Percentiles rank a stretch among this genome's conserved stretches.
phyloP scores from a whole-genome alignment of 2,329 filamentous ascomycete genomes.

The Epichloe baconii region DNA sequence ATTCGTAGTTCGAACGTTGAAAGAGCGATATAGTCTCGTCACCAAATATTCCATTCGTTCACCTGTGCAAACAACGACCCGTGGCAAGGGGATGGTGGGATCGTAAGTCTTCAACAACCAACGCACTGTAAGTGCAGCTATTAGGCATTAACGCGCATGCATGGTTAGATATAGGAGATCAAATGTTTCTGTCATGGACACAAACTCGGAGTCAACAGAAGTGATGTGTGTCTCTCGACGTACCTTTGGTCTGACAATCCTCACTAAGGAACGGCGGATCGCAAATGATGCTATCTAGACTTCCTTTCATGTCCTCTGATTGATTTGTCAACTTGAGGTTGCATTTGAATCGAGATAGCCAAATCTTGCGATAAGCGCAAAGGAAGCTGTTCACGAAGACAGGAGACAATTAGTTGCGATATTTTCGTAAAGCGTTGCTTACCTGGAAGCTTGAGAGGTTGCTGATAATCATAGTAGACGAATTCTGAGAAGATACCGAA shows the following conservation, averaged over 20 bases:
- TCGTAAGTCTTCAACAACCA: constrained; percentile 45
- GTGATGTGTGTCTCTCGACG: constrained; percentile 8
- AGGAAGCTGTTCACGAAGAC: neutral
- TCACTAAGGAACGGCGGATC: constrained; percentile 72
- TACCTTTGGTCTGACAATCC: constrained; percentile 69
- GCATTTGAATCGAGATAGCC: neutral
- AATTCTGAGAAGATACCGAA: constrained; percentile 66
- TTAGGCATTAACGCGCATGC: neutral
- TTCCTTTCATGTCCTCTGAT: constrained; percentile 43
- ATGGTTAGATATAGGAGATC: neutral
- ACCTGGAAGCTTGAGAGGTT: constrained; percentile 53
- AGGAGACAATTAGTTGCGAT: neutral
- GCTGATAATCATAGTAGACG: constrained; percentile 58
- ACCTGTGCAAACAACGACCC: constrained; percentile 59
- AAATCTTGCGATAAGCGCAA: neutral
- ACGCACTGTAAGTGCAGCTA: constrained; percentile 61
- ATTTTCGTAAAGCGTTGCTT: constrained; percentile 9
- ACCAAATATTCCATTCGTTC: constrained; percentile 60
- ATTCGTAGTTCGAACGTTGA: constrained; percentile 50
- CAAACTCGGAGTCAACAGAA: neutral
- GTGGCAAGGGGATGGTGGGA: constrained; percentile 11
- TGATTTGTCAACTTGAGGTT: neutral
- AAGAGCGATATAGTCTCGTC: constrained; percentile 50
- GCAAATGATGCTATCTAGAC: constrained; percentile 55
- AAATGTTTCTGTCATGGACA: neutral